Base-by-base conservation (phyloP, 1,284 basidiomycete genomes). In the Fistulinella staudtii region DNA sequence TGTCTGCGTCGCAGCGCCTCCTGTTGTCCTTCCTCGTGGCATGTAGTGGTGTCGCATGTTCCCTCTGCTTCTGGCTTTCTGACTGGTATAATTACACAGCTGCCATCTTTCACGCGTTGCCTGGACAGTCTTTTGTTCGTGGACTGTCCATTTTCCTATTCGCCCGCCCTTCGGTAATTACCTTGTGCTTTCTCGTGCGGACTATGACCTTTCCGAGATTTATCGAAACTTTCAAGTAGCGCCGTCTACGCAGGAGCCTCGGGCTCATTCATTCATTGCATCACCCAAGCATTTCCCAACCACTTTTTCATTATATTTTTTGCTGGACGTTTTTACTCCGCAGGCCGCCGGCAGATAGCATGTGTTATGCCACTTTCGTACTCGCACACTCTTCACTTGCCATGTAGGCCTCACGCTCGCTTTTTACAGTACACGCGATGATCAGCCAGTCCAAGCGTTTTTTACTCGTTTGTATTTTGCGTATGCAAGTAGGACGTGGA, bases 61-160 rank as follows among this genome's bases (percentile, higher is more conserved):
- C 40, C 47, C 50, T 50, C 44, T 63, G 51, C 57, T 62, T 66
- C 46, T 53, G 60, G 46, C 45, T 44, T 56, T 63, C 63, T 63
- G 57, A 65, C 63, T 28, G 21, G 49, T 52, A 46, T 53, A 43
- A 48, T 42, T 51, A 53, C 55, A 46, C 61, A 65, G 60, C 55
- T 47, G 47, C 52, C 55, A 31, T 45, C 53, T 61, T 60, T 49
- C 43, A 39, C 52, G 35, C 52, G 47, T 53, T 51, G 49, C 37
- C 30, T 28, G 48, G 51, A 25, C 48, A 49, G 43, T 47, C 57
- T 47, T 45, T 54, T 57, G 47, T 62, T 61, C 40, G 41, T 51
- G 53, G 51, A 43, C 49, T 59, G 53, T 40, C 53, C 53, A 30
- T 51, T 52, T 64, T 46, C 17, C 55, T 46, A 21, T 66, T 60